phyloP scores from a whole-genome alignment of 345 rosid genomes.

The Salix arbutifolia region DNA sequence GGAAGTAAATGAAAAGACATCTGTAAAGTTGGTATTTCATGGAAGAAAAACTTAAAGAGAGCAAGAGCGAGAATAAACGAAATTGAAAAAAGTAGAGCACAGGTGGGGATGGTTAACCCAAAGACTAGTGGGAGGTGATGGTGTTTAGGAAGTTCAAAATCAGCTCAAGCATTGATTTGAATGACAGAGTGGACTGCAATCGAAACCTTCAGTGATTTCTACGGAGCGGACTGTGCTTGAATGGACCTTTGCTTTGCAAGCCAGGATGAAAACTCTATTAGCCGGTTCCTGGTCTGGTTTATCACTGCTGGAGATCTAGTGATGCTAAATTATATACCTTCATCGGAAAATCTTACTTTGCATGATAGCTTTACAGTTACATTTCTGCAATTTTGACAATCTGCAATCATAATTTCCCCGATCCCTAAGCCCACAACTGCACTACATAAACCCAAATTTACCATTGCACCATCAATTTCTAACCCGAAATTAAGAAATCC shows the following conservation, averaged over 20 bases:
- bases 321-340: not conserved
- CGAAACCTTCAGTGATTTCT: not conserved
- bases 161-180: not conserved
- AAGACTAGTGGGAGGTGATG: not conserved
- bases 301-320: not conserved
- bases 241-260: not conserved
- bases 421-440: no score
- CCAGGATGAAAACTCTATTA: not conserved
- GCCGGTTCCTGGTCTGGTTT: not conserved
- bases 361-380: no score
- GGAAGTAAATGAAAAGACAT: not conserved
- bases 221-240: not conserved
- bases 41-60: not conserved
- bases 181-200: not conserved
- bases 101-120: not conserved
- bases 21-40: not conserved
- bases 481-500: no score
- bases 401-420: no score
- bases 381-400: no score
- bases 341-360: no score
- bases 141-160: not conserved
- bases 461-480: no score
- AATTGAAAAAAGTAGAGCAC: not conserved
- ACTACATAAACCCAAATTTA: no score
- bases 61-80: not conserved